These are phyloP conservation scores for Iris pallida DNA, from an alignment of 116 monocot genomes.

Conservation along the genomic window DNA sequence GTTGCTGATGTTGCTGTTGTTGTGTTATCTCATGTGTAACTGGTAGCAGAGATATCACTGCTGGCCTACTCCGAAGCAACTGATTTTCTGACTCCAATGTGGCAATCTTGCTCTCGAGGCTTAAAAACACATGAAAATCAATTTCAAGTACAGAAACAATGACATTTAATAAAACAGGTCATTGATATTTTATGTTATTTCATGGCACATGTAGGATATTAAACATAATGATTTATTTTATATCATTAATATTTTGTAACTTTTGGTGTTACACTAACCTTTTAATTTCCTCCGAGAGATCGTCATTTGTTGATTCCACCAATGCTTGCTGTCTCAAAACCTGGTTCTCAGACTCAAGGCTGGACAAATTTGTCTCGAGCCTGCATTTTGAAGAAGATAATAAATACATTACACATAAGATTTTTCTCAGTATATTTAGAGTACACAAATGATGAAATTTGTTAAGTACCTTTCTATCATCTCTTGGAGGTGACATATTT, in stretches of 20 bases:
- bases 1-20: neutral
- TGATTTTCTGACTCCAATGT: conserved; percentile 72
- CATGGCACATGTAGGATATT: too few relatives aligned
- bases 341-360: conserved; percentile 83
- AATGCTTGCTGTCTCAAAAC: conserved; percentile 87
- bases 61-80: conserved; percentile 48
- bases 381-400: conserved; percentile 35
- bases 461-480: conserved; percentile 62
- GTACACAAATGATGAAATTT: neutral
- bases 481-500: conserved; percentile 68
- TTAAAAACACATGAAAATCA: conserved; percentile 14
- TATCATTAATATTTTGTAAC: neutral
- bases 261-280: conserved; percentile 30
- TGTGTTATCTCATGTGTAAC: conserved; percentile 20
- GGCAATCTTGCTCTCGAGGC: conserved; percentile 64
- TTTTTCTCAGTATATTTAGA: neutral
- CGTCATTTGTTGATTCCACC: conserved; percentile 56
- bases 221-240: too few relatives aligned
- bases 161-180: too few relatives aligned
- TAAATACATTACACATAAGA: neutral
- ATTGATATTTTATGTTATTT: too few relatives aligned
- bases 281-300: conserved; percentile 68
- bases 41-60: conserved; percentile 27
- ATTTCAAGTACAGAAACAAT: neutral
- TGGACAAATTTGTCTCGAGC: conserved; percentile 63